Percentiles rank a stretch among this genome's conserved stretches.
phyloP scores from a whole-genome alignment of 768 basidiomycete species.

The Coprinopsis marcescibilis region DNA sequence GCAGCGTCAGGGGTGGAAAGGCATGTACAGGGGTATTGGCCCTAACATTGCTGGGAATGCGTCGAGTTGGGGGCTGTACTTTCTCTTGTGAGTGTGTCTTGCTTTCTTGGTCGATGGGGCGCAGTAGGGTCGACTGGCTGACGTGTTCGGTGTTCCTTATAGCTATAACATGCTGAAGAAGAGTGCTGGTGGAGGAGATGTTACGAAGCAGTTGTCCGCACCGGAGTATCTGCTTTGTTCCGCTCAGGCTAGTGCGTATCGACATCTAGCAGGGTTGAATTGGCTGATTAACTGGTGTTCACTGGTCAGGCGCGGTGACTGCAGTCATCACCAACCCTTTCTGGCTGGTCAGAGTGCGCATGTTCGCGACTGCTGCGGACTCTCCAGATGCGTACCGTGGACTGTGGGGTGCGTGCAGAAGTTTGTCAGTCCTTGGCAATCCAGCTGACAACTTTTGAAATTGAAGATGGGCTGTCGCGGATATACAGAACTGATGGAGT shows the following conservation, averaged over 20 bases:
- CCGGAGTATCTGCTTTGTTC: conserved; percentile 82
- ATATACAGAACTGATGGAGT: conserved; percentile 73
- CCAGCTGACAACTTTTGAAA: conserved; percentile 1
- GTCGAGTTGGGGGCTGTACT: conserved; percentile 96
- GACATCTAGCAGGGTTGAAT: conserved; percentile 13
- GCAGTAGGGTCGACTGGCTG: too few species aligned
- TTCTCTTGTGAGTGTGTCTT: conserved; percentile 75
- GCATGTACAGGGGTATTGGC: conserved; percentile 84
- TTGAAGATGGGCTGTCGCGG: conserved; percentile 56
- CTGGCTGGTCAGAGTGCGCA: conserved; percentile 96
- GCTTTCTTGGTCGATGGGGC: too few species aligned
- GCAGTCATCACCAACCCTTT: conserved; percentile 95
- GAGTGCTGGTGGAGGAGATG: conserved; percentile 62
- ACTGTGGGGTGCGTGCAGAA: conserved; percentile 56
- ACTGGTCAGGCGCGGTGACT: conserved; percentile 75
- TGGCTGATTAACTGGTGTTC: neutral
- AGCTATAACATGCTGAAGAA: conserved; percentile 96
- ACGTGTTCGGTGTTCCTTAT: too few species aligned
- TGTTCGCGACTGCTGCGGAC: conserved; percentile 77
- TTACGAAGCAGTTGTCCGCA: conserved; percentile 62
- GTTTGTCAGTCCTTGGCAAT: neutral
- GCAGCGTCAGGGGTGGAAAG: conserved; percentile 68
- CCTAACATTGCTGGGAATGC: conserved; percentile 95
- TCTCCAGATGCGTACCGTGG: conserved; percentile 73
- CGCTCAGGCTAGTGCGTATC: conserved; percentile 89